Base-by-base conservation (phyloP, 352 stramenopile species). In the Peronospora destructor region DNA sequence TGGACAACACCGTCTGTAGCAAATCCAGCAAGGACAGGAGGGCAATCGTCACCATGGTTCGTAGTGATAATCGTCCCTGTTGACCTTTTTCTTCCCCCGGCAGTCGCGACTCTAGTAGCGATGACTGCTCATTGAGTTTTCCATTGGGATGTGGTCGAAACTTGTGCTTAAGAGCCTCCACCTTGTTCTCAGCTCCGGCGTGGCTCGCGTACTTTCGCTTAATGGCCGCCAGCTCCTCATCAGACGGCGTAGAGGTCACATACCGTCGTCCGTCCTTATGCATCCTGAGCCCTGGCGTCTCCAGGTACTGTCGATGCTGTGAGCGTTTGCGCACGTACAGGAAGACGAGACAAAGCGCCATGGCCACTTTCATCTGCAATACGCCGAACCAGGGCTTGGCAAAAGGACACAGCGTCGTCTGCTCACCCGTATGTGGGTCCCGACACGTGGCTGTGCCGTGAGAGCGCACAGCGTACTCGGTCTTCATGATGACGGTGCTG, bases 301-400 rank as follows among this genome's bases (percentile, higher is more conserved):
- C 76, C 36, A 88, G 63, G 61, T 85, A 88, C 45, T 55, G 56
- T 0, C 63, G 70, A 46, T 77, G 75, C 53, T 79, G 63, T 17
- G 63, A 59, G 41, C 58, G 59, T 53, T 86, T 77, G 43, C 76
- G 81, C 37, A 71, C 34, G 56, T 85, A 87, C 19, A 88, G 59
- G 45, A 92, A 85, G 25, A 84, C 70, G 19, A 92, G 68, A 57
- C 80, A 88, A 23, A 86, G 56, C 43, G 78, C 59, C 81, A 92
- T 92, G 28, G 81, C 81, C 29, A 87, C 40, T 44, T 92, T 92
- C 78, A 92, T 92, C 57, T 90, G 73, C 61, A 92, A 54, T 34
- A 89, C 79, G 46, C 79, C 78, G 50, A 90, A 92, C 78, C 78
- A 92, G 29, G 81, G 81, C 66, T 92, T 92, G 73, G 79, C 72